Conservation (phyloP, 2,329 filamentous ascomycete genomes). For the Epichloe typhina region DNA sequence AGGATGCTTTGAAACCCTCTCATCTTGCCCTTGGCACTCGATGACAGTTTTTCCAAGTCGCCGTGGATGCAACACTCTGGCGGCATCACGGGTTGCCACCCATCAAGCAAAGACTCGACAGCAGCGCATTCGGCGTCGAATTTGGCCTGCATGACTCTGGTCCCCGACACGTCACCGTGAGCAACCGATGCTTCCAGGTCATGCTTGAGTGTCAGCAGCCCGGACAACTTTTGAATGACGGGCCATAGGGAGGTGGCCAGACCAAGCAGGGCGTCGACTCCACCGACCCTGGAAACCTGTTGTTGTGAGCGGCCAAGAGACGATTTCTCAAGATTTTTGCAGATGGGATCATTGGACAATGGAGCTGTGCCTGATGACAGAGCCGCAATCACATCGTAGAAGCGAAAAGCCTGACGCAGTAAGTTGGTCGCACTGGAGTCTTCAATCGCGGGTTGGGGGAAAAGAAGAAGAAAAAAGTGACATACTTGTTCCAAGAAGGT, state of each 20-base stretch:
- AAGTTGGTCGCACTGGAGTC: neutral
- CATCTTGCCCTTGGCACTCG: slow-evolving; percentile 17
- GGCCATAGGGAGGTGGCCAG: slow-evolving; percentile 51
- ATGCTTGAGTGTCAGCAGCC: slow-evolving; percentile 37
- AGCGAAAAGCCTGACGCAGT: slow-evolving; percentile 41
- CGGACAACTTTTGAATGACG: slow-evolving; percentile 47
- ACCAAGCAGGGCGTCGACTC: slow-evolving; percentile 46
- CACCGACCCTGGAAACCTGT: slow-evolving; percentile 33
- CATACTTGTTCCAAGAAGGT: slow-evolving; percentile 46
- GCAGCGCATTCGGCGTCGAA: slow-evolving; percentile 38
- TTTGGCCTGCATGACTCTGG: slow-evolving; percentile 34
- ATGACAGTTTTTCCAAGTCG: neutral
- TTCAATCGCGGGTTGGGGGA: neutral
- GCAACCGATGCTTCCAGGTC: slow-evolving; percentile 34
- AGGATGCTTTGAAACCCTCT: slow-evolving; percentile 38
- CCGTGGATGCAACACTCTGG: slow-evolving; percentile 14
- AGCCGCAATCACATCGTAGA: slow-evolving; percentile 52
- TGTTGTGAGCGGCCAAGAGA: slow-evolving; percentile 29
- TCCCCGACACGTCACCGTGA: slow-evolving; percentile 28
- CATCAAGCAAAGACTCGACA: slow-evolving; percentile 40
- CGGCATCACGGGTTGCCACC: slow-evolving; percentile 41
- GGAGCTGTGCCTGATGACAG: slow-evolving; percentile 47
- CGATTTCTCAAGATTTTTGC: slow-evolving; percentile 32
- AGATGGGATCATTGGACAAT: slow-evolving; percentile 35
- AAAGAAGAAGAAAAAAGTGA: neutral